A percentile compares a stretch with the other conserved stretches of the same genome.
phyloP scores from a whole-genome alignment of 2,329 filamentous ascomycete species.

The Trichoderma sp. region DNA sequence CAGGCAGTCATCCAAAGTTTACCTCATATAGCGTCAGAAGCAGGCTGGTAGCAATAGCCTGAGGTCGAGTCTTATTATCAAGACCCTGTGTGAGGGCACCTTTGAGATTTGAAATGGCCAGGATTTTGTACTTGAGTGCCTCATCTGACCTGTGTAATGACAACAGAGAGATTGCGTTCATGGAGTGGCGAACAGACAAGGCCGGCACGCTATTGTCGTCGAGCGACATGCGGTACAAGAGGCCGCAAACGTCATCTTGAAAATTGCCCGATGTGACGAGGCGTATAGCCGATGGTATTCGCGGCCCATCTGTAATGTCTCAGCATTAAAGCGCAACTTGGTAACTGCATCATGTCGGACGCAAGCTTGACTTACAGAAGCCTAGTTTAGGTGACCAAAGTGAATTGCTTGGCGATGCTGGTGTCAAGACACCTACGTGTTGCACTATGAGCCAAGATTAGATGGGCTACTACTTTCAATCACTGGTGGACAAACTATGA shows the following conservation, averaged over 20 bases:
- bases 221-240: constrained; percentile 25
- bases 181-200: constrained; percentile 25
- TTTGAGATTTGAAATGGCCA: constrained; percentile 19
- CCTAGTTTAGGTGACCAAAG: constrained; percentile 15
- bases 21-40: constrained; percentile 28
- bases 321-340: background rate
- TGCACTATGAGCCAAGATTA: constrained; percentile 2
- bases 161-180: constrained; percentile 25
- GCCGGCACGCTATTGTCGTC: constrained; percentile 21
- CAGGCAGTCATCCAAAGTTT: background rate
- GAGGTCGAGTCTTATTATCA: constrained; percentile 15
- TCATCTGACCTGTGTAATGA: constrained; percentile 18
- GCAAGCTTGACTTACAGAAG: background rate
- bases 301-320: constrained; percentile 3
- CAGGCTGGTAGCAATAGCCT: constrained; percentile 26
- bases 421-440: constrained; percentile 23
- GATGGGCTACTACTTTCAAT: background rate
- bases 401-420: constrained; percentile 3
- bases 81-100: constrained; percentile 16
- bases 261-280: constrained; percentile 21
- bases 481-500: constrained; percentile 14
- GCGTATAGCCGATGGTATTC: constrained; percentile 24
- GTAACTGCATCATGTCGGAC: background rate
- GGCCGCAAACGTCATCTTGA: constrained; percentile 22
- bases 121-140: constrained; percentile 23